A percentile compares a stretch with the other conserved stretches of the same genome.
These are phyloP conservation scores for Leishmania braziliensis DNA, from an alignment of 208 protist species.

Conservation along the genomic window DNA sequence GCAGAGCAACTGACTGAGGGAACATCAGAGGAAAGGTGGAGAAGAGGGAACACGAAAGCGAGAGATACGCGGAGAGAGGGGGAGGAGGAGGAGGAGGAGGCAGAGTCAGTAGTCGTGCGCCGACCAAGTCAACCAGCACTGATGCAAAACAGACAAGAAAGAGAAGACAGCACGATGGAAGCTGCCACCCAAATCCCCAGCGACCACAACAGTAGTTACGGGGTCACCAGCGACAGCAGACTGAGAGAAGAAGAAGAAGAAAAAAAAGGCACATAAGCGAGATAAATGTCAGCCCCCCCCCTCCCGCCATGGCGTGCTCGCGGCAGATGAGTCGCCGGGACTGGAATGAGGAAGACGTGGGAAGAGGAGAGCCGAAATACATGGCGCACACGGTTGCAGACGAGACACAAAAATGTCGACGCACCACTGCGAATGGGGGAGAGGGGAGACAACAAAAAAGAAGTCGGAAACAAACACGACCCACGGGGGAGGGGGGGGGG, in stretches of 20 bases:
- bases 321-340: background rate
- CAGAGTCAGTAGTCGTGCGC: background rate
- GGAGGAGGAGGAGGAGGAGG: background rate
- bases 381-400: slow-evolving; percentile 3
- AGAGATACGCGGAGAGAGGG: background rate
- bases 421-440: too few species aligned
- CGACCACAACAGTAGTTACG: too few species aligned
- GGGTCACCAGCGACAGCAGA: background rate
- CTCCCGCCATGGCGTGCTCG: too few species aligned
- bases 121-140: background rate
- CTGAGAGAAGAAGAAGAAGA: background rate
- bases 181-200: background rate
- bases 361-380: background rate
- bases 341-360: background rate
- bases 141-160: background rate
- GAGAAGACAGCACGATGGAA: background rate
- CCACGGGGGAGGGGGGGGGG: background rate
- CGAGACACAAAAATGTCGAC: slow-evolving; percentile 1
- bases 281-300: too few species aligned
- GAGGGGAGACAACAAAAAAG: background rate
- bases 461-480: too few species aligned
- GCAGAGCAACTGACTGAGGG: background rate
- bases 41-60: background rate
- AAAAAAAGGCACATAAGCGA: background rate
- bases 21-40: background rate